Evolutionary conservation across 2,329 filamentous ascomycete genomes (phyloP), one percentile per base, ranked within the genome.

Genomic region (Chaetomium sp.): DNA sequence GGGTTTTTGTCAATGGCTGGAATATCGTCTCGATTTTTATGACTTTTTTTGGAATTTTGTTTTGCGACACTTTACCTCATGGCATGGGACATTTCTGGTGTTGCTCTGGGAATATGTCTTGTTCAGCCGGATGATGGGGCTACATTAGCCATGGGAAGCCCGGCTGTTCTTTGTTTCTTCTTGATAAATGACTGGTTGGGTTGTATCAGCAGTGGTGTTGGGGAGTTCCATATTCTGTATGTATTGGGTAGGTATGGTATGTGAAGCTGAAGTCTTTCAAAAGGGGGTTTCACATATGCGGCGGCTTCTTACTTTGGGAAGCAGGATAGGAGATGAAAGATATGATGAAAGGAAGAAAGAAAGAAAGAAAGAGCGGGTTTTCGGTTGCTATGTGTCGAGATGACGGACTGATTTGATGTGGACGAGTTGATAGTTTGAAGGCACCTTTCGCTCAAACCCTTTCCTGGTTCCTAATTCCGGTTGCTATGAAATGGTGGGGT

Each of bases 201-300:
- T 19, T 14, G 42, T 50, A 46, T 42, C 50, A 53, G 50, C 46
- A 40, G 46, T 5, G 55, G 51, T 53, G 49, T 56, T 53, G 49
- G 54, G 19, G 19, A 27, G 19, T 27, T 27, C 19, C 19, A 47
- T 49, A 47, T 54, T 49, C 19, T 27, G 19, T 27, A 27, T 27
- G 19, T 27, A 27, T 48, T 8, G 4, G 27, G 2, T 27, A 35
- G 14, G 33, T 48, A 12, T 47, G 7, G 45, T 27, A 14, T 27
- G 19, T 27, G 19, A 27, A 27, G 19, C 19, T 27, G 19, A 27
- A 27, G 19, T 27, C 19, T 27, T 27, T 27, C 19, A 27, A 27
- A 27, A 27, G 19, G 19, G 45, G 37, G 45, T 48, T 48, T 36
- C 45, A 10, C 32, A 37, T 48, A 2, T 14, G 10, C 34, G 14